Conservation (phyloP, 2,329 filamentous ascomycete genomes). For the Fusarium redolens region DNA sequence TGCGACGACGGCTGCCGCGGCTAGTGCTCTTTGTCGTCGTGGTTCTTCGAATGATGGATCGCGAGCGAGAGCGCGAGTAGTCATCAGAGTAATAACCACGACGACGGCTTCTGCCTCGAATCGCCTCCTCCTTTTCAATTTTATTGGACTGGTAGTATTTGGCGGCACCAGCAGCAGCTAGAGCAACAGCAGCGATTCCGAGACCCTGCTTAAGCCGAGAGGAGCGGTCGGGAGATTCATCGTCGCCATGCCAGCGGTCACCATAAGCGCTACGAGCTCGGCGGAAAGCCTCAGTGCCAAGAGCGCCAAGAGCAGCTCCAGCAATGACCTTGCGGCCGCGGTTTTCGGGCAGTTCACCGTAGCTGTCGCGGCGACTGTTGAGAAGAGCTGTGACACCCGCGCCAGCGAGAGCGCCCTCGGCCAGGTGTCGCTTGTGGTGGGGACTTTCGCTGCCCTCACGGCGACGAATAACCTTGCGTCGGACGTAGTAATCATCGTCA, state of each 20-base stretch:
- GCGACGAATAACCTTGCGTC: slow-evolving; percentile 60
- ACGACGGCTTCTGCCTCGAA: slow-evolving; percentile 66
- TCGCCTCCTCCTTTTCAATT: slow-evolving; percentile 68
- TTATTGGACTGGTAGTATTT: slow-evolving; percentile 72
- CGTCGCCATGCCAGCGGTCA: slow-evolving; percentile 59
- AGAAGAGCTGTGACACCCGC: slow-evolving; percentile 71
- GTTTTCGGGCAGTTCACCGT: slow-evolving; percentile 62
- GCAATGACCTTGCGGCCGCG: slow-evolving; percentile 69
- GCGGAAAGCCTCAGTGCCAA: slow-evolving; percentile 70
- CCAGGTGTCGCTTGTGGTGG: slow-evolving; percentile 69
- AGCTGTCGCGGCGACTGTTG: slow-evolving; percentile 63
- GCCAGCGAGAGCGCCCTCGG: slow-evolving; percentile 73
- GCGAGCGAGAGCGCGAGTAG: slow-evolving; percentile 58
- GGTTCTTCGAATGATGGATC: slow-evolving; percentile 50
- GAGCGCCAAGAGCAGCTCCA: slow-evolving; percentile 70
- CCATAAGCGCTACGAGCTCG: slow-evolving; percentile 71
- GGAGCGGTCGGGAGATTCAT: slow-evolving; percentile 55
- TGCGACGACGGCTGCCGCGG: slow-evolving; percentile 55
- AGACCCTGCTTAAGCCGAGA: slow-evolving; percentile 70
- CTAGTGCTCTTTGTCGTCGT: slow-evolving; percentile 53
- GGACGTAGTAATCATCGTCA: slow-evolving; percentile 61
- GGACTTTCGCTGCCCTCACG: slow-evolving; percentile 63
- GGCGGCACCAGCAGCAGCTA: slow-evolving; percentile 72
- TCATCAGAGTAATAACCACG: slow-evolving; percentile 56
- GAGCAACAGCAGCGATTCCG: slow-evolving; percentile 70